phyloP scores from a whole-genome alignment of 2,329 filamentous ascomycete species.

The Zymoseptoria crescenta region DNA sequence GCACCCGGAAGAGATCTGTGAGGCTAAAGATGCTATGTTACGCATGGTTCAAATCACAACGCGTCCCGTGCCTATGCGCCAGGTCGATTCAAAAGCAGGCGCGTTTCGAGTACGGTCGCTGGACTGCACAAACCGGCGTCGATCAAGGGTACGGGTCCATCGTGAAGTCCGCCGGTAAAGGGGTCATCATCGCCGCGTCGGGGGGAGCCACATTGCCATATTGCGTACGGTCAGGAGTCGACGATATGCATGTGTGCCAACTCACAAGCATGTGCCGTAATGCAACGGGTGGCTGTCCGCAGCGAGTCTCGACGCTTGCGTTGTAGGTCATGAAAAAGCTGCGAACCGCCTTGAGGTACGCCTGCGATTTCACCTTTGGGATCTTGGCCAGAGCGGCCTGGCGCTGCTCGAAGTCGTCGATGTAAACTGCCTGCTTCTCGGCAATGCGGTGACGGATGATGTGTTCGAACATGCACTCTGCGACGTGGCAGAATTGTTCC shows the following conservation, averaged over 20 bases:
- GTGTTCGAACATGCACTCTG: not conserved
- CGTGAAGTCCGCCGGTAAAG: not conserved
- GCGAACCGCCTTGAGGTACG: not conserved
- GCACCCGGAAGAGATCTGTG: too few species aligned
- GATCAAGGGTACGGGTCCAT: not conserved
- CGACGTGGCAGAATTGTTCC: not conserved
- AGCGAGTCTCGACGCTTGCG: not conserved
- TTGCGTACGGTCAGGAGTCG: not conserved
- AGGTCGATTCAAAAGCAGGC: too few species aligned
- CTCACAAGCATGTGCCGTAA: not conserved
- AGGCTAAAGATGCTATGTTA: too few species aligned
- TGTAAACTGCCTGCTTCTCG: not conserved
- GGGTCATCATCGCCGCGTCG: not conserved
- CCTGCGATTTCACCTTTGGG: not conserved
- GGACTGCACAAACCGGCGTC: not conserved
- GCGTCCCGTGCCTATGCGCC: too few species aligned
- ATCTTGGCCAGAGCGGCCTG: not conserved
- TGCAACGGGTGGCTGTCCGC: not conserved
- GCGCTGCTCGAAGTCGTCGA: not conserved
- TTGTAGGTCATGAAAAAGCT: not conserved
- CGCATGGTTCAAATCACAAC: too few species aligned
- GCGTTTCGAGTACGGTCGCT: too few species aligned
- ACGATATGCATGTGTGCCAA: not conserved
- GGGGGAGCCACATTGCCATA: not conserved
- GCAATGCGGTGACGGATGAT: not conserved